phyloP scores from a whole-genome alignment of 83 land plant species.

The Picea engelmannii region DNA sequence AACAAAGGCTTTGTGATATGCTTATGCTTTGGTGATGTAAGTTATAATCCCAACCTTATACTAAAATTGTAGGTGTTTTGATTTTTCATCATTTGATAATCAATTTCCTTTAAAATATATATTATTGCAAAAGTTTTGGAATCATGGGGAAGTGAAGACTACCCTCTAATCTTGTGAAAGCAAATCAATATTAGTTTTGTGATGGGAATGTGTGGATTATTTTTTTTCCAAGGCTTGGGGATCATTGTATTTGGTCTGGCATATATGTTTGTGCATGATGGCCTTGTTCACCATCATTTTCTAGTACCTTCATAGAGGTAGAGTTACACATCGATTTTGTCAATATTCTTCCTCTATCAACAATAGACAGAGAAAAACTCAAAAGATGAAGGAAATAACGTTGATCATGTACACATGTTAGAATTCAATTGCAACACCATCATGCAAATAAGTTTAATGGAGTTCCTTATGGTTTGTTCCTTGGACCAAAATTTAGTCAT shows the following conservation, averaged over 20 bases:
- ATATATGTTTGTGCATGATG: slow-evolving; percentile 89
- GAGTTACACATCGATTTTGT: slow-evolving; percentile 69
- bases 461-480: slow-evolving; percentile 51
- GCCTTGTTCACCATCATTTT: slow-evolving; percentile 77
- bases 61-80: no score
- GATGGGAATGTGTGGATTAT: no score
- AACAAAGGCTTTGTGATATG: no score
- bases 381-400: not conserved
- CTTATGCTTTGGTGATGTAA: no score
- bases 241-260: slow-evolving; percentile 84
- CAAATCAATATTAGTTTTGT: no score
- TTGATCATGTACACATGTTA: not conserved
- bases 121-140: no score
- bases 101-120: no score
- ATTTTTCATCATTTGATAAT: no score
- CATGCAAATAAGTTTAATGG: slow-evolving; percentile 31
- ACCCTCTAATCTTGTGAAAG: no score
- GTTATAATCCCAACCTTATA: no score
- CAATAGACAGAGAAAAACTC: not conserved
- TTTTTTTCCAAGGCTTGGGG: slow-evolving; percentile 68
- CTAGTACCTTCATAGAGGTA: slow-evolving; percentile 66
- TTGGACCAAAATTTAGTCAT: slow-evolving; percentile 52
- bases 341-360: not conserved
- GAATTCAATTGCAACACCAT: slow-evolving; percentile 46
- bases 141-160: no score